Conservation (phyloP, 2,329 filamentous ascomycete genomes). For the Chrysoporthe austroafricana region DNA sequence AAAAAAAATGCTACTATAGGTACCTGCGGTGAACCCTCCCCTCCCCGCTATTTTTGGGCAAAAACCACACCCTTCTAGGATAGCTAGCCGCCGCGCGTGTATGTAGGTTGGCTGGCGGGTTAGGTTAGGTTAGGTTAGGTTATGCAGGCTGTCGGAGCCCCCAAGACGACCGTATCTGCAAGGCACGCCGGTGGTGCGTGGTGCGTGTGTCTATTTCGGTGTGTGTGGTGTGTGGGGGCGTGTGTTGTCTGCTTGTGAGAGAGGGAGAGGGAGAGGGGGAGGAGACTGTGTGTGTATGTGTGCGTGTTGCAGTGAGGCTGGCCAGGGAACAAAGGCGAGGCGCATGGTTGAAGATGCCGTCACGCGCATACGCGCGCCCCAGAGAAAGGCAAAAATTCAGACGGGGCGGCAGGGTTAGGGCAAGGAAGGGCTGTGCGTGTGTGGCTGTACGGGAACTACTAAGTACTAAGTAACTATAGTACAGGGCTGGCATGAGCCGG, state of each 20-base stretch:
- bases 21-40: too few species aligned
- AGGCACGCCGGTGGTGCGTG: neutral
- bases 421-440: neutral
- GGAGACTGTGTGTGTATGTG: neutral
- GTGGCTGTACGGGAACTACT: too few species aligned
- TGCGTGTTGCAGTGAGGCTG: conserved; percentile 1
- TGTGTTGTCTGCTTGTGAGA: neutral
- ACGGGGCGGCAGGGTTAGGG: neutral
- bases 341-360: too few species aligned
- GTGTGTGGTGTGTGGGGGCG: neutral
- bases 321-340: neutral
- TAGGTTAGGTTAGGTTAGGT: neutral
- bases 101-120: neutral
- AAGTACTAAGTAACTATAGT: too few species aligned
- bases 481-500: neutral
- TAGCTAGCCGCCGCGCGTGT: neutral
- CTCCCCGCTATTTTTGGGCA: neutral
- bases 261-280: too few species aligned
- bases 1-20: neutral
- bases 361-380: too few species aligned
- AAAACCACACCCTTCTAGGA: neutral
- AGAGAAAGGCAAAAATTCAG: neutral
- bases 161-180: neutral
- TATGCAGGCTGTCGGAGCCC: neutral
- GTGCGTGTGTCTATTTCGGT: neutral